Evolutionary conservation across 208 protist species (phyloP).

Genomic region (Trypanosoma melophagium): DNA sequence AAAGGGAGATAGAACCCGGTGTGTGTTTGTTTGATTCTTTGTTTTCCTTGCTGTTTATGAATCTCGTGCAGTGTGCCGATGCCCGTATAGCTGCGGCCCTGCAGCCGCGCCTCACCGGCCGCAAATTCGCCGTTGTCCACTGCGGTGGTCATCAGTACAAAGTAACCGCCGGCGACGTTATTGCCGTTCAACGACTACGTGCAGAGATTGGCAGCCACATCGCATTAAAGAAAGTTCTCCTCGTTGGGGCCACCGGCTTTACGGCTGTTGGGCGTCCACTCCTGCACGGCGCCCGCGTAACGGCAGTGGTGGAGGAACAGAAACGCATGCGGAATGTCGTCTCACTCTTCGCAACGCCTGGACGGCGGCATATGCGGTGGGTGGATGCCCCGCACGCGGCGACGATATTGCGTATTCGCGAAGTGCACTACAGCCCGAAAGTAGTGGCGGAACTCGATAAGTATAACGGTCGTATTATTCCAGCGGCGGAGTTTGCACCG

Average conservation of each 20-base stretch:
- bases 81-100: conserved; percentile 41
- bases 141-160: conserved; percentile 91
- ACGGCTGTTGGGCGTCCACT: conserved; percentile 88
- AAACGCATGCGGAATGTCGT: conserved; percentile 87
- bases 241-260: conserved; percentile 84
- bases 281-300: conserved; percentile 60
- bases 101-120: conserved; percentile 52
- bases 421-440: conserved; percentile 69
- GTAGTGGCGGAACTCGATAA: conserved; percentile 85
- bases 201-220: conserved; percentile 83
- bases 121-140: conserved; percentile 89
- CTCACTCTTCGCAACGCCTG: conserved; percentile 72
- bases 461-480: conserved; percentile 50
- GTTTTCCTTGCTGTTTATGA: neutral
- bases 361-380: conserved; percentile 65
- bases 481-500: conserved; percentile 44
- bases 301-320: conserved; percentile 88
- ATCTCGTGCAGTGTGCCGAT: conserved; percentile 40
- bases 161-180: conserved; percentile 75
- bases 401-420: conserved; percentile 80
- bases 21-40: neutral
- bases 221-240: conserved; percentile 85
- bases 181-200: conserved; percentile 78
- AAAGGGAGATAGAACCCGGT: no score
- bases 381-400: conserved; percentile 76